Base-by-base conservation (phyloP, 2,329 filamentous ascomycete genomes). In the Cercospora citrullina region DNA sequence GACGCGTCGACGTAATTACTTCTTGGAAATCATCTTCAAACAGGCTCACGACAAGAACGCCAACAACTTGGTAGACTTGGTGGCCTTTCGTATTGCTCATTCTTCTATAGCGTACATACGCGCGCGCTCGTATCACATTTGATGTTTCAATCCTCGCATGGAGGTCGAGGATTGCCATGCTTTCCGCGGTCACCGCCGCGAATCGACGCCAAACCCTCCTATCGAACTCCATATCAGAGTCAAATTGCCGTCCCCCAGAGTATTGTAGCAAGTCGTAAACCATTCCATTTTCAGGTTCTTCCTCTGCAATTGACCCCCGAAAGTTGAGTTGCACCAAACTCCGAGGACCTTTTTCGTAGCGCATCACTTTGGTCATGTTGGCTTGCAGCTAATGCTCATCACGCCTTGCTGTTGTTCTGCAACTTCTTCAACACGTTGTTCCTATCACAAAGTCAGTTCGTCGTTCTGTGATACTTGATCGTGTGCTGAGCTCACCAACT, bases 351-450 rank as follows among this genome's bases (percentile, higher is more conserved):
- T 42, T 39, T 39, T 39, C 62, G 31, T 36, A 26, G n/a, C 45
- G 58, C 60, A 14, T 26, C 33, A 26, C 57, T 39, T 39, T 60
- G 30, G n/a, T n/a, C 8, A 23, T 14, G 6, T 60, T n/a, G 5
- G 36, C 36, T n/a, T 39, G 36, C 16, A n/a, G 36, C 4, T 39
- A 14, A 16, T n/a, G 3, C 6, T 53, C n/a, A 59, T 59, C 55
- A 67, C 28, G 62, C 55, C 16, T 64, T 68, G 42, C 66, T 33
- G 26, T 57, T 58, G 26, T 68, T 65, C 45, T 67, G 67, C 59
- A 70, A 28, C 66, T 70, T 69, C 42, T 63, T 68, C 59, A 70
- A 51, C 18, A 67, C 63, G 31, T 63, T 66, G 57, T 70, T 67
- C 68, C 65, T 69, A 5, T 64, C 58, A n/a, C 63, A 5, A 6